Evolutionary conservation across 2,329 filamentous ascomycete species (phyloP).

Genomic region (Pseudopithomyces chartarum): DNA sequence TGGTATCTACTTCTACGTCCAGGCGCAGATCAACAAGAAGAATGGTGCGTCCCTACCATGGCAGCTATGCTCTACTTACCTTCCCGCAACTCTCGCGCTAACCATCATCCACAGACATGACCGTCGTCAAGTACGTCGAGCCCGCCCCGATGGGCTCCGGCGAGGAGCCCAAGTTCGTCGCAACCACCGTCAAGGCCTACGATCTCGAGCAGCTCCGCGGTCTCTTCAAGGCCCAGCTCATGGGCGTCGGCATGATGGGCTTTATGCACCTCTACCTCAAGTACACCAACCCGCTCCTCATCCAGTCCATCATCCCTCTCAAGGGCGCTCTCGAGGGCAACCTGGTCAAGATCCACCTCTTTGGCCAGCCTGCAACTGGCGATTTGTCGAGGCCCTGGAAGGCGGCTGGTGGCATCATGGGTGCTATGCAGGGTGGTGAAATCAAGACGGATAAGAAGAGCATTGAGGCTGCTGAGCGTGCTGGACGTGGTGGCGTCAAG

Average conservation of each 20-base stretch:
- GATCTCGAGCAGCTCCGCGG: slow-evolving; percentile 83
- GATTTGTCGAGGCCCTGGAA: slow-evolving; percentile 98
- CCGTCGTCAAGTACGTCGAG: slow-evolving; percentile 98
- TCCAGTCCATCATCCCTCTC: slow-evolving; percentile 97
- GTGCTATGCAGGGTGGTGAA: slow-evolving; percentile 70
- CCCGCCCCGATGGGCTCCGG: slow-evolving; percentile 89
- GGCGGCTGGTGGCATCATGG: slow-evolving; percentile 80
- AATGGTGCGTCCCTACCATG: slow-evolving; percentile 71
- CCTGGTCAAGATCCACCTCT: slow-evolving; percentile 92
- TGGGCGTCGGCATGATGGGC: slow-evolving; percentile 97
- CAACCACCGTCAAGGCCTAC: slow-evolving; percentile 95
- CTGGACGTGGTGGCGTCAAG: slow-evolving; percentile 57
- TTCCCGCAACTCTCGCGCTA: slow-evolving; percentile 12
- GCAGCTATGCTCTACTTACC: not conserved
- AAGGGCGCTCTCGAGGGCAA: slow-evolving; percentile 96
- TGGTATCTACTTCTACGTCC: slow-evolving; percentile 82
- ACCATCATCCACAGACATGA: slow-evolving; percentile 70
- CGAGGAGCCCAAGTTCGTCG: slow-evolving; percentile 95
- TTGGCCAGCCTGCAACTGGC: slow-evolving; percentile 82
- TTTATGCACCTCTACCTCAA: slow-evolving; percentile 99
- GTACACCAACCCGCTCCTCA: slow-evolving; percentile 98
- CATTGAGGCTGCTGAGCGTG: slow-evolving; percentile 57
- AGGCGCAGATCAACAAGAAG: slow-evolving; percentile 89
- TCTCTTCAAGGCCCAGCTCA: slow-evolving; percentile 87
- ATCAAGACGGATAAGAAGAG: slow-evolving; percentile 80